These are phyloP conservation scores for Mucor velutinosus DNA, from an alignment of 371 early-diverging fungal genomes.

Conservation along the genomic window DNA sequence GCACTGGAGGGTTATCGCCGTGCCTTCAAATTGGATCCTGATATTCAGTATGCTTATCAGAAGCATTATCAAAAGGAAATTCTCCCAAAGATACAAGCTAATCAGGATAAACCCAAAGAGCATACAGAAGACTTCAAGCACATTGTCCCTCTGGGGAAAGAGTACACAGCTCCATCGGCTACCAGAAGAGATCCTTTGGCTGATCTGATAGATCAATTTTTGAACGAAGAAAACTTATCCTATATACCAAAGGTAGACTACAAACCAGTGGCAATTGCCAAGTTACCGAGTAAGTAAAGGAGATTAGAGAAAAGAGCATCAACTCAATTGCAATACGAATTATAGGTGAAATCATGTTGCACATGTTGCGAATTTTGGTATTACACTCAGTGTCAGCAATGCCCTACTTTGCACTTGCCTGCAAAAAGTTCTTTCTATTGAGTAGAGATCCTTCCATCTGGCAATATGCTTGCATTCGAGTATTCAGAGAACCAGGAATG, in stretches of 20 bases:
- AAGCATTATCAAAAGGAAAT: conserved; percentile 37
- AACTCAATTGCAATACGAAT: neutral
- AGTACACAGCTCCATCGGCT: conserved; percentile 35
- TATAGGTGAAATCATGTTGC: conserved; percentile 40
- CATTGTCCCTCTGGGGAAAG: conserved; percentile 41
- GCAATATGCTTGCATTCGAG: conserved; percentile 57
- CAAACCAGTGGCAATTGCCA: conserved; percentile 42
- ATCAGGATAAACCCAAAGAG: conserved; percentile 4
- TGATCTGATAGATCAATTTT: conserved; percentile 31
- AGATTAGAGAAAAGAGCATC: neutral
- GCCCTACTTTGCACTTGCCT: conserved; percentile 53
- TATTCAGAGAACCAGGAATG: conserved; percentile 41
- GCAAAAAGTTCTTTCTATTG: conserved; percentile 56
- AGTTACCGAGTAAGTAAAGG: conserved; percentile 37
- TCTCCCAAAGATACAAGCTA: conserved; percentile 18
- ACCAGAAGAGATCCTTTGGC: conserved; percentile 30
- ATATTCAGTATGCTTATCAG: conserved; percentile 50
- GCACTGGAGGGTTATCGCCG: conserved; percentile 55
- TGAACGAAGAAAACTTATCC: conserved; percentile 16
- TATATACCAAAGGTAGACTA: conserved; percentile 42
- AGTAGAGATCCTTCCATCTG: conserved; percentile 56
- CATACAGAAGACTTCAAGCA: conserved; percentile 31
- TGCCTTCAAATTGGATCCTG: conserved; percentile 55
- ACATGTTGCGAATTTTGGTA: conserved; percentile 39
- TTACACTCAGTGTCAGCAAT: conserved; percentile 49